Percentiles rank a stretch among this genome's conserved stretches.
Conservation (phyloP, 2,329 filamentous ascomycete genomes). For the Cytospora piceicola region DNA sequence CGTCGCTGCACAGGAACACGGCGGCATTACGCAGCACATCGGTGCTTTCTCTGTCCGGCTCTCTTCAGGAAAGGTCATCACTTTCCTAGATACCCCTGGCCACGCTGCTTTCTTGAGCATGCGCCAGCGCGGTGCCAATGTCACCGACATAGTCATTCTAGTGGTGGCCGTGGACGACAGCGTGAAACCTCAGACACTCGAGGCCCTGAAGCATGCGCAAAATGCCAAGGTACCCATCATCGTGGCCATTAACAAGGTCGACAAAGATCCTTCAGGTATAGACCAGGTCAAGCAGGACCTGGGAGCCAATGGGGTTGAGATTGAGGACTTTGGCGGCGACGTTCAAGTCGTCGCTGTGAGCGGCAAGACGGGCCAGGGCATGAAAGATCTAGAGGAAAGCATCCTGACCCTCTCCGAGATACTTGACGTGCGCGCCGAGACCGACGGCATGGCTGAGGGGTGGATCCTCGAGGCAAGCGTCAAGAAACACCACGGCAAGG, state of each 20-base stretch:
- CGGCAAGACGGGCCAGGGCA: slow-evolving; percentile 90
- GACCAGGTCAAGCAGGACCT: slow-evolving; percentile 90
- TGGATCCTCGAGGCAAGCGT: slow-evolving; percentile 93
- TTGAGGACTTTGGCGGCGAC: slow-evolving; percentile 94
- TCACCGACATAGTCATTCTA: slow-evolving; percentile 94
- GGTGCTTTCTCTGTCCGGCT: slow-evolving; percentile 93
- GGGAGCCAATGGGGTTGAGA: slow-evolving; percentile 78
- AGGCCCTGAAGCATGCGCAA: slow-evolving; percentile 92
- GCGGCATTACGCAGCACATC: slow-evolving; percentile 97
- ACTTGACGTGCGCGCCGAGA: slow-evolving; percentile 84
- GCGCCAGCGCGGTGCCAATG: slow-evolving; percentile 91
- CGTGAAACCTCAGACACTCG: slow-evolving; percentile 94
- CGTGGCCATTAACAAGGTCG: slow-evolving; percentile 93
- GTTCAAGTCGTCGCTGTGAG: slow-evolving; percentile 90
- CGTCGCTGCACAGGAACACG: slow-evolving; percentile 87
- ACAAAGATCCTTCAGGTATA: slow-evolving; percentile 75
- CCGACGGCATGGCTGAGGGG: slow-evolving; percentile 78
- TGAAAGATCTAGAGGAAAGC: slow-evolving; percentile 89
- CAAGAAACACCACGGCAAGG: slow-evolving; percentile 83
- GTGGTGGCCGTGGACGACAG: slow-evolving; percentile 97
- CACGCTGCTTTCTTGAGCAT: slow-evolving; percentile 96
- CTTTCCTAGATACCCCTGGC: slow-evolving; percentile 94
- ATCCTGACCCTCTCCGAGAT: slow-evolving; percentile 86
- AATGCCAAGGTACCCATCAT: slow-evolving; percentile 90
- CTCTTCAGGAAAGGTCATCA: slow-evolving; percentile 85